These are phyloP conservation scores for Aspergillus ustus DNA, from an alignment of 2,329 filamentous ascomycete species.

Conservation along the genomic window DNA sequence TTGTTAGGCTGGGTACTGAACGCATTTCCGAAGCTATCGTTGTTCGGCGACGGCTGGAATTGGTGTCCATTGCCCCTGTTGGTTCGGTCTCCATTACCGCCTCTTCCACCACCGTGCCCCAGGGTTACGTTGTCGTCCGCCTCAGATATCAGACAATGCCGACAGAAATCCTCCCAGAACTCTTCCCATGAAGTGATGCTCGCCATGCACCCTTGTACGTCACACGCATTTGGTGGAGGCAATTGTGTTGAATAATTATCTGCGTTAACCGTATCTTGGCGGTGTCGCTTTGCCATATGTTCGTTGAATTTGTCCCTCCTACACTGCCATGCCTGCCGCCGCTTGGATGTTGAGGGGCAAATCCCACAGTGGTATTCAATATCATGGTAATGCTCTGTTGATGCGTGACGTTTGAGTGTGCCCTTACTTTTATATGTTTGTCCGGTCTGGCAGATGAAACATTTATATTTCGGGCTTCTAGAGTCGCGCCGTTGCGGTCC, in stretches of 20 bases:
- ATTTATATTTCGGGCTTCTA: neutral
- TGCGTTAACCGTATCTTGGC: neutral
- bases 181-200: neutral
- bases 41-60: neutral
- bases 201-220: neutral
- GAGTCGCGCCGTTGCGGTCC: neutral
- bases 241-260: neutral
- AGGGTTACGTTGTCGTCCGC: neutral
- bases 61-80: neutral
- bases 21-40: neutral
- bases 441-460: neutral
- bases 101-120: neutral
- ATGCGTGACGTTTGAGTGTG: neutral
- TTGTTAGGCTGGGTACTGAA: neutral
- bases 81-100: neutral
- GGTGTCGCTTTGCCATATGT: neutral
- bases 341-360: neutral
- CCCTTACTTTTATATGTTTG: neutral
- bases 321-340: neutral
- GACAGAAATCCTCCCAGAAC: neutral
- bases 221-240: neutral
- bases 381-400: neutral
- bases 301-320: conserved; percentile 4
- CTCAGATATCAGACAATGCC: conserved; percentile 2
- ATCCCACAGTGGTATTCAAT: neutral